Evolutionary conservation across 1,139 yeast species (phyloP).

Genomic region (Blastobotrys malaysiensis): DNA sequence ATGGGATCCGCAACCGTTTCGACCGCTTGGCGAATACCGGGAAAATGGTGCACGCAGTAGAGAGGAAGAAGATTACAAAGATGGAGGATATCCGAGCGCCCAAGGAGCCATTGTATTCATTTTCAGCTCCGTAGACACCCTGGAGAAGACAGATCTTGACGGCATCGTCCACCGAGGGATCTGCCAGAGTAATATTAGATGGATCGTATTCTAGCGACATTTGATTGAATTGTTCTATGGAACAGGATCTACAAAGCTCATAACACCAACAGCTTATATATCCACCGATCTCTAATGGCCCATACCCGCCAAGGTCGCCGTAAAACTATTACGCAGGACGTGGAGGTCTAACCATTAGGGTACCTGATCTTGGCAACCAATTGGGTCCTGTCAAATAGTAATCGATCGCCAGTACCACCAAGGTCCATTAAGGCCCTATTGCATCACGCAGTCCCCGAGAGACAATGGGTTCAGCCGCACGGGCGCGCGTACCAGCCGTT

Average conservation of each 20-base stretch:
- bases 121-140: conserved; percentile 36
- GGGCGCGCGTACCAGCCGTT: background rate
- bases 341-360: background rate
- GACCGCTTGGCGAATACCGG: conserved; percentile 33
- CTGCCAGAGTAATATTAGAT: conserved; percentile 27
- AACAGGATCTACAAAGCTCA: background rate
- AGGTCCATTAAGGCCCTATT: background rate
- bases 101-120: conserved; percentile 40
- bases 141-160: conserved; percentile 38
- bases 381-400: background rate
- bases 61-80: conserved; percentile 58
- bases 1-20: conserved; percentile 40
- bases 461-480: background rate
- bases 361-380: background rate
- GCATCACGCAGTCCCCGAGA: no score
- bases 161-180: conserved; percentile 30
- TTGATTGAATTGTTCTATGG: background rate
- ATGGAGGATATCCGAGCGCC: conserved; percentile 73
- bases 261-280: background rate
- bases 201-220: conserved; percentile 21
- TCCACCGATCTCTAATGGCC: no score
- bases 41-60: conserved; percentile 46
- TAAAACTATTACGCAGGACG: no score
- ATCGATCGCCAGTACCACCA: background rate
- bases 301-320: no score